These are phyloP conservation scores for Ziziphus jujuba DNA, from an alignment of 306 rosid species.

Conservation along the genomic window DNA sequence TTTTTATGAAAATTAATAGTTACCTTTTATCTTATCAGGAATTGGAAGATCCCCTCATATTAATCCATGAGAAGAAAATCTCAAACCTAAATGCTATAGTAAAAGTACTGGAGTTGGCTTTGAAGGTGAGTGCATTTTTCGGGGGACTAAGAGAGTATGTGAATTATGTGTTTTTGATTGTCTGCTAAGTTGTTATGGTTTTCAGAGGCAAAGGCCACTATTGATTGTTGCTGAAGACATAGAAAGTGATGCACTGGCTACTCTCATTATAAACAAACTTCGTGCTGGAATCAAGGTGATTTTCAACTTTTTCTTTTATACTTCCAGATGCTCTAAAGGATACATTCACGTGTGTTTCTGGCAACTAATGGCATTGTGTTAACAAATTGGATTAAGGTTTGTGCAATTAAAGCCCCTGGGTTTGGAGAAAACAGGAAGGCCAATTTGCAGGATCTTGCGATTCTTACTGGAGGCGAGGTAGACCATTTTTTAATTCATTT, in stretches of 20 bases:
- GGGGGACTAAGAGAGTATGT: conserved; percentile 10
- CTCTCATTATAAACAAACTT: conserved; percentile 84
- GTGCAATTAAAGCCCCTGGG: conserved; percentile 94
- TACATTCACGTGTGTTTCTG: neutral
- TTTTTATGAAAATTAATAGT: neutral
- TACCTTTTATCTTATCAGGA: conserved; percentile 42
- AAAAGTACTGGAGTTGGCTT: conserved; percentile 85
- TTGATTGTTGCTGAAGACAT: conserved; percentile 86
- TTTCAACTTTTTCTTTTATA: neutral
- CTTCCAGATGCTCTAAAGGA: no score
- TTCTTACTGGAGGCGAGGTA: conserved; percentile 87
- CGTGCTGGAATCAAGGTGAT: conserved; percentile 94
- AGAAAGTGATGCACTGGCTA: conserved; percentile 92
- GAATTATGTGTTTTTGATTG: conserved; percentile 6
- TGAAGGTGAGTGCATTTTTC: conserved; percentile 54
- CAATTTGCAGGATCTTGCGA: conserved; percentile 74
- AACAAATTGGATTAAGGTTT: conserved; percentile 50
- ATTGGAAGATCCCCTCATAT: conserved; percentile 83
- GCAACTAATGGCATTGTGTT: conserved; percentile 8
- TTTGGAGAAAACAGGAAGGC: conserved; percentile 92
- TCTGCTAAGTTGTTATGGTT: neutral
- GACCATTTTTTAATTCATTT: conserved; percentile 7
- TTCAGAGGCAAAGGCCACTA: conserved; percentile 75
- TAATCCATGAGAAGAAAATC: conserved; percentile 93
- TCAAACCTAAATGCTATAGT: conserved; percentile 75